phyloP scores from a whole-genome alignment of 495 filamentous ascomycete genomes.

The Amphirosellinia nigrospora region DNA sequence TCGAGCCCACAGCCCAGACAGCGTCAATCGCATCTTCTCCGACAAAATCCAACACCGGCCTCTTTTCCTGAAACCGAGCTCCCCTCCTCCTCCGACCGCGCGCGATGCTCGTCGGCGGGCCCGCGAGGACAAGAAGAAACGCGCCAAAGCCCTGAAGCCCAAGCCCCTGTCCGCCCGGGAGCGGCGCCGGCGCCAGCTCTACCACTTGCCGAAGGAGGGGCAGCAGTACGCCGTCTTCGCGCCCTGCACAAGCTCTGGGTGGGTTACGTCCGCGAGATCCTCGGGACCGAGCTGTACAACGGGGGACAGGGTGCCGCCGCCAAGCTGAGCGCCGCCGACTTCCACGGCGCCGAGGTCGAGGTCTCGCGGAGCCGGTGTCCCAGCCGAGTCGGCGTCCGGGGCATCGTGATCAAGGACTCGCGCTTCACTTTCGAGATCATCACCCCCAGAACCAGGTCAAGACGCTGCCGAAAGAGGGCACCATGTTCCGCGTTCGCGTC shows the following conservation, averaged over 20 bases:
- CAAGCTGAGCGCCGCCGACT: conserved; percentile 82
- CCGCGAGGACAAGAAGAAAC: conserved; percentile 61
- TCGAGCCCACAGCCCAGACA: conserved; percentile 75
- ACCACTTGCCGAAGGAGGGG: conserved; percentile 71
- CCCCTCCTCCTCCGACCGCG: conserved; percentile 62
- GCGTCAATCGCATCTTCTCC: conserved; percentile 71
- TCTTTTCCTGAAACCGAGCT: conserved; percentile 76
- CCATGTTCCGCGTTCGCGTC: conserved; percentile 80
- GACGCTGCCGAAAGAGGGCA: conserved; percentile 87
- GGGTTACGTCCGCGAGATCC: conserved; percentile 78
- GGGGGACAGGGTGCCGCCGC: conserved; percentile 57
- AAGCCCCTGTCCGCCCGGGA: conserved; percentile 80
- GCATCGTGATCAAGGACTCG: conserved; percentile 88
- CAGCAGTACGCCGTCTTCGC: conserved; percentile 79
- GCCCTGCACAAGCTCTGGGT: conserved; percentile 81
- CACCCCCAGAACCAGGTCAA: conserved; percentile 70
- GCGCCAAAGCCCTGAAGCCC: conserved; percentile 66
- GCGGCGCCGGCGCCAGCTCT: conserved; percentile 73
- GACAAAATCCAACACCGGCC: conserved; percentile 85
- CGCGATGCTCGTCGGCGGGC: conserved; percentile 67
- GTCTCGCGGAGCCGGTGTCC: conserved; percentile 82
- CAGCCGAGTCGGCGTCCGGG: conserved; percentile 78
- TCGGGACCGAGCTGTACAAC: conserved; percentile 57
- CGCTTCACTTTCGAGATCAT: conserved; percentile 87
- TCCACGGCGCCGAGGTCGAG: conserved; percentile 84